phyloP scores from a whole-genome alignment of 495 filamentous ascomycete species.

The Penicillium egyptiacum region DNA sequence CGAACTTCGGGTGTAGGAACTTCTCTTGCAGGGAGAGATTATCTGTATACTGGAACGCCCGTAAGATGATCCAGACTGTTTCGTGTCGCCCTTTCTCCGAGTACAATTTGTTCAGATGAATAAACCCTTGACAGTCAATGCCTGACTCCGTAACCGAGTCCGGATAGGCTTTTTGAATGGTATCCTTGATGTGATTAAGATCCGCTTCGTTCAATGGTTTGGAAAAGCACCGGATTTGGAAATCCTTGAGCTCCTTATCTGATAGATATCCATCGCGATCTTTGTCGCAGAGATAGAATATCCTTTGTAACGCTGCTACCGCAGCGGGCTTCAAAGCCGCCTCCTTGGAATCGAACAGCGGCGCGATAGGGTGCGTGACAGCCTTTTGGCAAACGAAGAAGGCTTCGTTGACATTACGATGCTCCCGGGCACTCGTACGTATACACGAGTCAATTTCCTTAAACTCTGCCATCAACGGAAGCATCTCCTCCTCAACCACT shows the following conservation, averaged over 20 bases:
- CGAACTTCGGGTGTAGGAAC: conserved; percentile 92
- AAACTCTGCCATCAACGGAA: conserved; percentile 97
- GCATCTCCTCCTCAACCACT: conserved; percentile 93
- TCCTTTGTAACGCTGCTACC: conserved; percentile 76
- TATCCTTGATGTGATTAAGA: conserved; percentile 81
- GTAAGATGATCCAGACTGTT: conserved; percentile 93
- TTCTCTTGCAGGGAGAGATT: conserved; percentile 83
- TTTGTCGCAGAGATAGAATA: conserved; percentile 95
- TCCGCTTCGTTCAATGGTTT: conserved; percentile 78
- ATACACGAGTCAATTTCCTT: conserved; percentile 99
- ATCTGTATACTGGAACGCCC: conserved; percentile 96
- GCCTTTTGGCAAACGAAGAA: conserved; percentile 98
- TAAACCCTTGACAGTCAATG: conserved; percentile 77
- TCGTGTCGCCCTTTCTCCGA: conserved; percentile 98
- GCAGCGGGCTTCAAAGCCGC: conserved; percentile 83
- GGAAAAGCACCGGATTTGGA: conserved; percentile 87
- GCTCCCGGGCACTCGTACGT: conserved; percentile 88
- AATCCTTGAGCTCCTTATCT: conserved; percentile 85
- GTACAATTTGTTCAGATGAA: conserved; percentile 90
- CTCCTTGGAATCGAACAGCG: conserved; percentile 94
- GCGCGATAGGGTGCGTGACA: conserved; percentile 96
- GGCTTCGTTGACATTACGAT: conserved; percentile 93
- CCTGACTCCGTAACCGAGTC: conserved; percentile 67
- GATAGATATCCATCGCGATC: conserved; percentile 94
- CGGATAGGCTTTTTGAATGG: conserved; percentile 66